phyloP scores from a whole-genome alignment of 2,329 filamentous ascomycete species.

The Pseudogymnoascus sp. region DNA sequence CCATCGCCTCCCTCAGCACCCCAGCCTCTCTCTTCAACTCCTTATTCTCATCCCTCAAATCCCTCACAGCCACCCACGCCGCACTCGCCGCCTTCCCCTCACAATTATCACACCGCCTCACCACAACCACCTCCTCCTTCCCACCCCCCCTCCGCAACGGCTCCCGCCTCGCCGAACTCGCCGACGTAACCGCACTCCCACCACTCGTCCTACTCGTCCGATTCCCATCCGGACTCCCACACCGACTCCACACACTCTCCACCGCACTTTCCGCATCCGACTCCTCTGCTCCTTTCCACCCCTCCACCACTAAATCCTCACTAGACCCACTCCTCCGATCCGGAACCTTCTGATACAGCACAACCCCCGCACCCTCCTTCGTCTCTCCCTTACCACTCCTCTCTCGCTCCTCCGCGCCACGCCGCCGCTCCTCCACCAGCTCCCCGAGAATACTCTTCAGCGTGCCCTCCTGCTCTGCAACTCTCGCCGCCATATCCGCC shows the following conservation, averaged over 20 bases:
- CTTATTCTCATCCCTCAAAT: slow-evolving; percentile 56
- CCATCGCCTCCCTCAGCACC: slow-evolving; percentile 52
- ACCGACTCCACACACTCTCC: background rate
- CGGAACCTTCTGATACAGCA: background rate
- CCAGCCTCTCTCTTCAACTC: slow-evolving; percentile 52
- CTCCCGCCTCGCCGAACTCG: slow-evolving; percentile 16
- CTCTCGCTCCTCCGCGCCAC: slow-evolving; percentile 23
- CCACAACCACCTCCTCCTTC: slow-evolving; percentile 15
- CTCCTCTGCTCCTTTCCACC: background rate
- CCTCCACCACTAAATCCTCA: background rate
- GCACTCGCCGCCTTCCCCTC: slow-evolving; percentile 50
- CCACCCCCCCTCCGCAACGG: slow-evolving; percentile 15
- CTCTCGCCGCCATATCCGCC: slow-evolving; percentile 49
- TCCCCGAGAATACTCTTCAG: slow-evolving; percentile 46
- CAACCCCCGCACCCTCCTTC: slow-evolving; percentile 14
- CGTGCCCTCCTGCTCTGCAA: slow-evolving; percentile 45
- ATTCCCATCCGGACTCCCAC: background rate
- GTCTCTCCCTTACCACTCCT: background rate
- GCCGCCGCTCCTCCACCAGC: slow-evolving; percentile 44
- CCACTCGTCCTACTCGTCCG: background rate
- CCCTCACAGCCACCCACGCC: slow-evolving; percentile 58
- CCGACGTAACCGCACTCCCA: slow-evolving; percentile 13
- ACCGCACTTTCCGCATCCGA: background rate
- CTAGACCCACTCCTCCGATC: background rate
- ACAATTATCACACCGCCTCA: slow-evolving; percentile 46